Evolutionary conservation across 2,329 filamentous ascomycete species (phyloP), one percentile per base, ranked within the genome.

Genomic region (Sporothrix variecibatus): DNA sequence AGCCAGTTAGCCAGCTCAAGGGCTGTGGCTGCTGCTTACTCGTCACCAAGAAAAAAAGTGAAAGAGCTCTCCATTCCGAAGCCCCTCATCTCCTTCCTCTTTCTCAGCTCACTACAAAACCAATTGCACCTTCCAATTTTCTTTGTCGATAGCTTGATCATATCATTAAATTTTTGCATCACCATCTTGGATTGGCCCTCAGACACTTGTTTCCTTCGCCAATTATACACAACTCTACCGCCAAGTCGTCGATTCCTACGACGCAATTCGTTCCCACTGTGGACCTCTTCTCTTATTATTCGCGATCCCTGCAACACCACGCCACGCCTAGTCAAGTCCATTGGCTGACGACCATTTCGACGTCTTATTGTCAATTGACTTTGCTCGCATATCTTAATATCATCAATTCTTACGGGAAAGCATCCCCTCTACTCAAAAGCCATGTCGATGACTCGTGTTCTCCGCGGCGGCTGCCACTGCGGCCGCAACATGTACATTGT

Each of bases 401-500:
- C 31, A 12, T 11, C 31, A 38, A 62, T 17, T 20, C 7, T 7
- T 17, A 60, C 26, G 15, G 26, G 56, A 6, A 6, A 3, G 3
- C 15, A 7, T 38, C 15, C 1, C 56, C 20, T 38, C 4, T 28
- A 17, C 67, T 31, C 28, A 17, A 17, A 17, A 58, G 11, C 20
- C n/a, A 74, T 75, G 72, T 34, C 74, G 49, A 46, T 69, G 6
- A 83, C n/a, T 34, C 84, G 88, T 75, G 87, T 87, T 53, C 87
- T 97, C 74, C 90, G 88, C 77, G 94, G 94, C 79, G 89, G 91
- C 77, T 97, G 95, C 84, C 91, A 92, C 72, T 98, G 95, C 82
- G 94, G 94, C 74, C 90, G 95, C 75, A 97, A 96, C 80, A 88
- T 91, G 80, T 97, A 97, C 83, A 86, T 90, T 74, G 90, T 97